Conservation (phyloP, 257 asterid genomes). For the Gynochthodes officinalis region DNA sequence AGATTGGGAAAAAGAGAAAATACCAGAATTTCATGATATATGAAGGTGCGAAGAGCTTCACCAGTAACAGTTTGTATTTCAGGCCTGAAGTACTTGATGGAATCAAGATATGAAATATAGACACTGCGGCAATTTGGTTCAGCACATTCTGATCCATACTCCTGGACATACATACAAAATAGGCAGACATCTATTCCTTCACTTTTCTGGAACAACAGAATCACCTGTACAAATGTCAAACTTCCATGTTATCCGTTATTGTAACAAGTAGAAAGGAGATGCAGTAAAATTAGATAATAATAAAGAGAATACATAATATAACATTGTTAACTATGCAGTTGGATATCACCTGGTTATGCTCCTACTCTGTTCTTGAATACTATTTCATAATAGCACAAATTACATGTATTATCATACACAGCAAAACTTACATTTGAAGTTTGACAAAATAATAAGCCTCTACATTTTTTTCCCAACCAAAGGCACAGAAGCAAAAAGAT, state of each 20-base stretch:
- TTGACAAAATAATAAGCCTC: not conserved
- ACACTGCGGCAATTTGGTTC: constrained; percentile 64
- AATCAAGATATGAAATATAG: constrained; percentile 76
- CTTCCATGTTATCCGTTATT: not conserved
- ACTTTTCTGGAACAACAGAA: constrained; percentile 66
- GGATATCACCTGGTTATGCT: not conserved
- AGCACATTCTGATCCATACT: constrained; percentile 71
- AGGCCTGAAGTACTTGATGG: constrained; percentile 71
- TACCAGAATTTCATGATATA: constrained; percentile 76
- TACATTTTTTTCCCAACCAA: not conserved
- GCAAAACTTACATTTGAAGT: not conserved
- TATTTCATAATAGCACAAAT: not conserved
- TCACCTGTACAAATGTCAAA: constrained; percentile 45
- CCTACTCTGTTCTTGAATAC: not conserved
- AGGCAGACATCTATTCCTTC: constrained; percentile 77
- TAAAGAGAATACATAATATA: not conserved
- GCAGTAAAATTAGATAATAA: not conserved
- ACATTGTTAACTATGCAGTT: not conserved
- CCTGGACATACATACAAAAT: constrained; percentile 75
- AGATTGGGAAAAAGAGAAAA: constrained; percentile 2
- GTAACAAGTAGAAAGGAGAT: not conserved
- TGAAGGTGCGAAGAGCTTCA: constrained; percentile 69
- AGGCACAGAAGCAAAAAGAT: not conserved
- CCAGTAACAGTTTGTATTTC: constrained; percentile 49
- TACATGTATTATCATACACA: not conserved